Percentiles rank a stretch among this genome's conserved stretches.
Conservation (phyloP, 805 yeast genomes). For the Phaffomyces thermotolerans region DNA sequence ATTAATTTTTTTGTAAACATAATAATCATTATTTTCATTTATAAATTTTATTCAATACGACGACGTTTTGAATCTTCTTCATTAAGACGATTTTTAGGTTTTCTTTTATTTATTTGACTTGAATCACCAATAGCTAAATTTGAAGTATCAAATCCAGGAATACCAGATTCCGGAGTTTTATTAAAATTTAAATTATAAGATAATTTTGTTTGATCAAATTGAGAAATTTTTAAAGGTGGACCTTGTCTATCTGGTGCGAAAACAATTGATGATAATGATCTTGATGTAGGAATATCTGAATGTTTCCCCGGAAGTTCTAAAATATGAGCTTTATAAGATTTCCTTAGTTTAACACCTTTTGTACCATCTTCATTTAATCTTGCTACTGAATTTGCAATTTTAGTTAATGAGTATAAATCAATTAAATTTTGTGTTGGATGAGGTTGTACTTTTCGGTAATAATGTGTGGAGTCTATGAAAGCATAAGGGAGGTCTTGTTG, state of each 20-base stretch:
- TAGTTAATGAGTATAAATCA: conserved; percentile 56
- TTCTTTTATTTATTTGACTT: conserved; percentile 28
- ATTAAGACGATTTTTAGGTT: conserved; percentile 28
- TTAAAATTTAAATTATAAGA: conserved; percentile 49
- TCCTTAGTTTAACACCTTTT: conserved; percentile 86
- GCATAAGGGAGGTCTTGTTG: conserved; percentile 27
- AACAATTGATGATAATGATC: conserved; percentile 32
- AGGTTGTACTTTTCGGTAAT: conserved; percentile 40
- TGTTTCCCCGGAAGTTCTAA: conserved; percentile 79
- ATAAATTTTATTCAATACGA: conserved; percentile 13
- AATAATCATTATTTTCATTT: too few relatives aligned
- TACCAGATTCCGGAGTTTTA: conserved; percentile 58
- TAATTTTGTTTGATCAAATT: conserved; percentile 43
- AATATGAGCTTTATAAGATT: conserved; percentile 91
- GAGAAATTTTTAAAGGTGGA: conserved; percentile 40
- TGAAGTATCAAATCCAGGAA: conserved; percentile 69
- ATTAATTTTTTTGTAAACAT: not conserved
- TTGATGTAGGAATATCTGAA: conserved; percentile 44
- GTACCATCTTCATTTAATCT: conserved; percentile 83
- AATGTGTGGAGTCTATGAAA: conserved; percentile 30
- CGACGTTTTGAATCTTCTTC: conserved; percentile 24
- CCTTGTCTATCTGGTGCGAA: conserved; percentile 25
- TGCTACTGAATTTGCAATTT: conserved; percentile 73
- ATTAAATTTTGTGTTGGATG: conserved; percentile 71
- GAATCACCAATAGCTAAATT: conserved; percentile 54